A percentile compares a stretch with the other conserved stretches of the same genome.
Evolutionary conservation across 2,329 filamentous ascomycete genomes (phyloP).

Genomic region (Pseudohalonectria lignicola): DNA sequence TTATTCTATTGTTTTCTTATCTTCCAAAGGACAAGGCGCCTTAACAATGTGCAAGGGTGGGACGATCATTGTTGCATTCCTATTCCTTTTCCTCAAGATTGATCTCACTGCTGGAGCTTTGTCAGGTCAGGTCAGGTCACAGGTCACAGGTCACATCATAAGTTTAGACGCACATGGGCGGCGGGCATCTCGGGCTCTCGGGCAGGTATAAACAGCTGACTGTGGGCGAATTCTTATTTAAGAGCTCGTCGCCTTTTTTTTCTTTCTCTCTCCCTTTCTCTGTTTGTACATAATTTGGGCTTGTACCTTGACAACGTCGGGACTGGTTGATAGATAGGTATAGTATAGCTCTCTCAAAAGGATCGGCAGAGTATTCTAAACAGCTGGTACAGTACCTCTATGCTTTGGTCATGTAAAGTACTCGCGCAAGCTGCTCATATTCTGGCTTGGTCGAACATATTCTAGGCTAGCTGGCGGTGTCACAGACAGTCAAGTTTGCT

Average conservation of each 20-base stretch:
- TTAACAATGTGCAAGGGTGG: constrained; percentile 1
- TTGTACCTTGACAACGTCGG: background rate
- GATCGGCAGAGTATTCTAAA: no score
- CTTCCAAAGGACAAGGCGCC: constrained; percentile 1
- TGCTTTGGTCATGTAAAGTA: no score
- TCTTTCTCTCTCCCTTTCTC: no score
- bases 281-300: constrained; percentile 2
- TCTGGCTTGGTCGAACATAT: no score
- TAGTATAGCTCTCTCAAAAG: no score
- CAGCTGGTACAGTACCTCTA: no score
- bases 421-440: no score
- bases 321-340: constrained; percentile 1
- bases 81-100: constrained; percentile 2
- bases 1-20: background rate
- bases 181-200: constrained; percentile 1
- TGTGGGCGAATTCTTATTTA: constrained; percentile 2
- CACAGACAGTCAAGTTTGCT: no score
- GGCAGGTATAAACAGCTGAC: constrained; percentile 2
- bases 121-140: no score
- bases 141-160: constrained; percentile 2
- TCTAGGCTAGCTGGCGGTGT: no score
- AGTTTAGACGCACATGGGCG: background rate
- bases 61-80: constrained; percentile 2
- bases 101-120: constrained; percentile 3
- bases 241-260: no score